Evolutionary conservation across 2,329 filamentous ascomycete genomes (phyloP), one percentile per base, ranked within the genome.

Genomic region (Chaetomium olivaceum): DNA sequence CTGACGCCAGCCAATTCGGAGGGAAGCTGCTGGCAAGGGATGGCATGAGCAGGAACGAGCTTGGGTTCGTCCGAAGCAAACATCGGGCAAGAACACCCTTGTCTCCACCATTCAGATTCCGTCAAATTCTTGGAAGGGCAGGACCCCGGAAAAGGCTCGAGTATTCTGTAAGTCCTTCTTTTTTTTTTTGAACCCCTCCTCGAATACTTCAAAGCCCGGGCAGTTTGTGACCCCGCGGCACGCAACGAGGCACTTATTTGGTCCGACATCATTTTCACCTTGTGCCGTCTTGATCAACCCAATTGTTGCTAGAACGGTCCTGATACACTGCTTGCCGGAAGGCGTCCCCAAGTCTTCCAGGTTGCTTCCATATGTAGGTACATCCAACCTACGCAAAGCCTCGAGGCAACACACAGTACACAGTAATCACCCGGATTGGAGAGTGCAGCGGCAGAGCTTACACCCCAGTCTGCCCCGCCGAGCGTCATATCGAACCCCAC

Each of bases 381-480:
- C 39, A 14, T 43, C 27, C 27, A 29, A 29, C 27, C 27, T 29
- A 3, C 6, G 27, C 27, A 29, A 29, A n/a, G n/a, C 27, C 27
- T 29, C 27, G 27, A 29, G 27, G 16, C 39, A 43, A n/a, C 39
- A n/a, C 46, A 48, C 43, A 21, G 19, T 9, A 48, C 43, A 48
- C 19, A 7, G 46, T 48, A 48, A 52, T 52, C 31, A 55, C 5
- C 36, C 23, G 33, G 50, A 8, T 25, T 43, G 4, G 58, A 4
- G 23, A 50, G 52, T 39, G 55, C 36, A 58, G 54, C 46, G 31
- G 52, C 54, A 55, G 46, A 52, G 54, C 57, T 51, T 54, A 12
- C 58, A 61, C 31, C 48, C 39, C 58, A 25, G 48, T 16, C 31
- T 61, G 55, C 67, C 67, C 67, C 67, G 67, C 67, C 64, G 56